Evolutionary conservation across 257 asterid species (phyloP), one percentile per base, ranked within the genome.

Genomic region (Nicotiana otophora): DNA sequence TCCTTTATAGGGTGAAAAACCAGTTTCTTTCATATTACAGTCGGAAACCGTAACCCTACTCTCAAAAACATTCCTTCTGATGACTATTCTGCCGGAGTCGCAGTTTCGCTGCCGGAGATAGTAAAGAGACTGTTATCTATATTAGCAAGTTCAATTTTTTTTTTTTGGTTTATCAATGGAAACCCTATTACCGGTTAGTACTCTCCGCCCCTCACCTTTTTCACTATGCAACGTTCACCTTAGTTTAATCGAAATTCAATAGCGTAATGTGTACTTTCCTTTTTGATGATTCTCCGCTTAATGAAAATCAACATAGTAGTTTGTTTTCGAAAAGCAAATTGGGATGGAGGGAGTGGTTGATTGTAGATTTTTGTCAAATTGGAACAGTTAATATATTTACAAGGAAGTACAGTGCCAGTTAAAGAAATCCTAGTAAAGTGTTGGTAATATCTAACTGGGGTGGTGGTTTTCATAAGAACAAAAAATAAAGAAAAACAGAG

Each of bases 101-200:
- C 61, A 12, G 79, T 46, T 70, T 6, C 36, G 58, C 28, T 46
- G 34, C 79, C 79, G 61, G 79, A 72, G 79, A 23, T 53, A 46
- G 14, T 34, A 72, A 46, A 46, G 20, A 72, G 0, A 46, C 57
- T 14, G 39, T 72, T 42, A 70, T 1, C 36, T 0, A 3, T 28
- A 69, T 36, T n/a, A 36, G 19, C 19, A 20, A 48, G 6, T 20
- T 70, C 58, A 70, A 42, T 10, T 23, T 3, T 42, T 42, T n/a
- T 39, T 1, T 2, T 70, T 39, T 2, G 10, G 34, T 33, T 70
- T 42, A 20, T 20, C 80, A 51, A 75, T 75, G 80, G 80, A 75
- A 75, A 75, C 36, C 63, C 53, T 75, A 20, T n/a, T 75, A 51
- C 80, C 80, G 63, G 80, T 51, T 17, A 51, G 80, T 75, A 26